Evolutionary conservation across 169 alveolate genomes (phyloP).

Genomic region (Eimeria brunetti): DNA sequence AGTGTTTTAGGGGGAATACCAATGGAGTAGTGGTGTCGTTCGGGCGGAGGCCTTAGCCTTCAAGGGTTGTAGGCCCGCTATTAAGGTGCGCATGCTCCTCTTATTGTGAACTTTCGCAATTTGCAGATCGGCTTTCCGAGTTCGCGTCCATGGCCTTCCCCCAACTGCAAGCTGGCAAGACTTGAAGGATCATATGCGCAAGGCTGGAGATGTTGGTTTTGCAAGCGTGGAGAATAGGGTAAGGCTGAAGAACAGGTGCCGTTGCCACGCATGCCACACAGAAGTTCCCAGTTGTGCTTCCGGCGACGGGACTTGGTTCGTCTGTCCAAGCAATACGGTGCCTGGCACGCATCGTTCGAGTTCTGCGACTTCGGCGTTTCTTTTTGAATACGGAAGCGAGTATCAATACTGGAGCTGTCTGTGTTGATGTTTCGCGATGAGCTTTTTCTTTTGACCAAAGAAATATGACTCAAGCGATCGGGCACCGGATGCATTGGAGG

Average conservation of each 20-base stretch:
- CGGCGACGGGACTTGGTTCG: not conserved
- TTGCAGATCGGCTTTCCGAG: conserved; percentile 86
- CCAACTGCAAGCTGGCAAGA: conserved; percentile 91
- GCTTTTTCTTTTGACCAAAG: not conserved
- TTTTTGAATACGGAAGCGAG: conserved; percentile 15
- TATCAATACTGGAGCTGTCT: not conserved
- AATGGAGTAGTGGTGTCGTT: not conserved
- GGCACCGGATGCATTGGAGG: not conserved
- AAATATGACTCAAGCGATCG: not conserved
- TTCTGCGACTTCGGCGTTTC: not conserved
- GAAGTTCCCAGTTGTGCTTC: not conserved
- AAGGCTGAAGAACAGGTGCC: not conserved
- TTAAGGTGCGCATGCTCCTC: not conserved
- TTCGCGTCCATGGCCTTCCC: conserved; percentile 87
- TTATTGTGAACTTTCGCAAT: not conserved
- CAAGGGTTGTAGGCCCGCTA: not conserved
- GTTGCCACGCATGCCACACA: not conserved
- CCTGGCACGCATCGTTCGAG: not conserved
- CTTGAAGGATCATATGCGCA: conserved; percentile 89
- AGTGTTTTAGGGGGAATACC: not conserved
- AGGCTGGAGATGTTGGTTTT: conserved; percentile 90
- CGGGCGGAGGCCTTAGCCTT: not conserved
- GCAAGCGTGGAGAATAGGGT: conserved; percentile 87
- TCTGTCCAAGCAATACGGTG: not conserved
- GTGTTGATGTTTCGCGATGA: not conserved